phyloP scores from a whole-genome alignment of 2,329 filamentous ascomycete species.

The Hymenoscyphus fraxineus region DNA sequence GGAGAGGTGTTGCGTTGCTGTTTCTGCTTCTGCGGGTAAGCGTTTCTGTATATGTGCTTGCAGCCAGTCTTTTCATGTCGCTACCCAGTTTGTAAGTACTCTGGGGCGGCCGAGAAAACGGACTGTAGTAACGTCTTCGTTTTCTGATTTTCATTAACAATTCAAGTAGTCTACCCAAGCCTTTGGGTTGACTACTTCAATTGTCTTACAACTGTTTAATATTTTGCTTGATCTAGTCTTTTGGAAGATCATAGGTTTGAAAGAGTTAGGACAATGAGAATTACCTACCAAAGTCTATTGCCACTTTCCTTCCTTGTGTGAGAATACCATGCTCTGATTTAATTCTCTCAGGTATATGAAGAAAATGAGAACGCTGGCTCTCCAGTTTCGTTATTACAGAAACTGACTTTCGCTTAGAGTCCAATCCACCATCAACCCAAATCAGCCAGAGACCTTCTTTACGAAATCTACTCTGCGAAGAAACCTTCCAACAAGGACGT shows the following conservation, averaged over 20 bases:
- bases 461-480: not conserved
- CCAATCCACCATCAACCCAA: slow-evolving; percentile 8
- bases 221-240: too few species aligned
- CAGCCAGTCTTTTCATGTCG: not conserved
- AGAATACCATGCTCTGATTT: not conserved
- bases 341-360: not conserved
- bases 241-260: too few species aligned
- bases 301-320: not conserved
- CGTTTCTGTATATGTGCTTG: not conserved
- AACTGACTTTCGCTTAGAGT: not conserved
- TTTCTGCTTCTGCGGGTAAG: slow-evolving; percentile 9
- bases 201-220: too few species aligned
- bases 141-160: too few species aligned
- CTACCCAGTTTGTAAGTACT: too few species aligned
- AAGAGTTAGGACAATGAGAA: too few species aligned
- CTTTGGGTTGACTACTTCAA: too few species aligned
- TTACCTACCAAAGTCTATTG: too few species aligned
- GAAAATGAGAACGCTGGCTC: not conserved
- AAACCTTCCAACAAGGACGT: slow-evolving; percentile 5
- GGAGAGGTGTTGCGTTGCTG: slow-evolving; percentile 7
- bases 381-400: too few species aligned
- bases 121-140: too few species aligned
- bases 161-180: too few species aligned
- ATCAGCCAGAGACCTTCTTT: slow-evolving; percentile 11
- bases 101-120: too few species aligned